phyloP scores from a whole-genome alignment of 1,284 basidiomycete genomes.

The Tilletia walkeri region DNA sequence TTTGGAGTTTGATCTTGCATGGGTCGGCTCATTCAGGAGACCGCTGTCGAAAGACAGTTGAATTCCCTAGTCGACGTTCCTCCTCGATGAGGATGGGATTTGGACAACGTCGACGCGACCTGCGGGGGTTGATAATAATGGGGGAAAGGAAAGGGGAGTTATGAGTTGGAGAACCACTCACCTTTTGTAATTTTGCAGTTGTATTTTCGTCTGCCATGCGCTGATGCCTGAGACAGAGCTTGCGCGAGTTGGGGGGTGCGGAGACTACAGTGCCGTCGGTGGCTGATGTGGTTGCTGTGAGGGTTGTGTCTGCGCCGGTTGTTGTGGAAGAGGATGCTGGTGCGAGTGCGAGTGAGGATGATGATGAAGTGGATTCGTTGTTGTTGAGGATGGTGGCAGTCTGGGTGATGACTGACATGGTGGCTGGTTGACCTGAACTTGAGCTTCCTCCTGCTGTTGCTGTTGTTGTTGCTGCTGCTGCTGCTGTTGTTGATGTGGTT shows the following conservation, averaged over 20 bases:
- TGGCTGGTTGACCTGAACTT: too few species aligned
- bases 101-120: conserved; percentile 11
- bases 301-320: too few species aligned
- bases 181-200: conserved; percentile 87
- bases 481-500: conserved; percentile 68
- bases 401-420: too few species aligned
- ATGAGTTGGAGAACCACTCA: conserved; percentile 51
- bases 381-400: too few species aligned
- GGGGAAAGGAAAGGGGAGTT: conserved; percentile 5
- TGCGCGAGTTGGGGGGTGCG: conserved; percentile 51
- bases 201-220: conserved; percentile 96
- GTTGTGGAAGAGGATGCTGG: too few species aligned
- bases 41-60: not conserved
- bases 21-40: not conserved
- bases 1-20: conserved; percentile 11
- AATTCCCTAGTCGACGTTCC: too few species aligned
- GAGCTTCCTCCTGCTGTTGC: too few species aligned
- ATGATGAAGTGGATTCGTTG: too few species aligned
- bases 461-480: too few species aligned
- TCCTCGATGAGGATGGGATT: conserved; percentile 23
- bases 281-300: not conserved
- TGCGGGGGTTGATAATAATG: conserved; percentile 11
- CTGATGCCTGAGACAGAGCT: conserved; percentile 86
- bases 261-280: conserved; percentile 2
- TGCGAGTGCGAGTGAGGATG: too few species aligned